Base-by-base conservation (phyloP, 352 stramenopile species). In the Pythium biforme region DNA sequence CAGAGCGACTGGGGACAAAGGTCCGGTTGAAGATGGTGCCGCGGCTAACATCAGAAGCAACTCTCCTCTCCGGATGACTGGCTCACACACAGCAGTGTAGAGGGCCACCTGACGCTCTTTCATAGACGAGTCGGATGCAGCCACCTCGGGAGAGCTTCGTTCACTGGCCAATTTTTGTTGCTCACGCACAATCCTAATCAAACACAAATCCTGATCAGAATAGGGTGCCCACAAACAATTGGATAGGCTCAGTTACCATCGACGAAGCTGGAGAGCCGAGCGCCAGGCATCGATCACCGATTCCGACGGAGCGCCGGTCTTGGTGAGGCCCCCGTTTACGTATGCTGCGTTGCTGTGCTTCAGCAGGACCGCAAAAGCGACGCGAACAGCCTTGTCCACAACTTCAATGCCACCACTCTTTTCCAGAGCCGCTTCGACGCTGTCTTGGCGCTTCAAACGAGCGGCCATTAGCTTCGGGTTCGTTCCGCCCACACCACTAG, bases 321-420 rank as follows among this genome's bases (percentile, higher is more conserved):
- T 83, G 3, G 71, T 84, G 50, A 94, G 62, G 2, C 81, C 81
- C 34, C 85, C 75, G 6, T 75, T 86, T 9, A 81, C 81, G 59
- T 93, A 95, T 10, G 76, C 77, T 19, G 80, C 75, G 31, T 96
- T 85, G 20, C 73, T 93, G 55, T 96, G 87, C 56, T 93, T 94
- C 19, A 94, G 64, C 2, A 94, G 64, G 26, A 83, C 85, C 1
- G 87, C 87, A 71, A 94, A 96, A 8, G 83, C 79, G 15, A 82
- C 72, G 23, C 87, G 82, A 23, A 96, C 87, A 31, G 87, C 87
- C 23, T 77, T 84, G 43, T 96, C 83, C 1, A 96, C 87, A 14
- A 76, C 74, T 58, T 94, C 86, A 20, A 92, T 91, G 1, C 83
- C 75, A 15, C 86, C 87, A 62, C 86, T 96, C 46, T 94, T 94